Evolutionary conservation across 192 early-diverging fungal genomes (phyloP), one percentile per base, ranked within the genome.

Genomic region (Cetraspora pellucida): DNA sequence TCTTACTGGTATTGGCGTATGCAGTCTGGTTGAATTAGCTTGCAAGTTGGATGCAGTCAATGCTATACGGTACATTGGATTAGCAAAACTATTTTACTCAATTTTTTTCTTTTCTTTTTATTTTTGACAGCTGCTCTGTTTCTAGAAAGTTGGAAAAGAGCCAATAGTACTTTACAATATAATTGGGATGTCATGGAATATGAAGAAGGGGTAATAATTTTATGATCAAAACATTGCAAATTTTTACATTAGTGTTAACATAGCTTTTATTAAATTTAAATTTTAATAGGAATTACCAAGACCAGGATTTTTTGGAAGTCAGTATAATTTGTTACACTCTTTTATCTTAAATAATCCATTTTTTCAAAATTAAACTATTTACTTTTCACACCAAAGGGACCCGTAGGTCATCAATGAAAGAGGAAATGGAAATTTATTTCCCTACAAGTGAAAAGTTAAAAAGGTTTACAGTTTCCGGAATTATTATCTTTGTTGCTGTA

Each of bases 91-190:
- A 37, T 37, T 37, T 37, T 37, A n/a, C 10, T 50, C 19, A 50
- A n/a, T 16, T 14, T 66, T 54, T 50, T 71, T 28, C 11, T 49
- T 45, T 44, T 30, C 52, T 71, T 25, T 49, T 19, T 47, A 27
- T 64, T 83, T 45, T 46, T 76, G 17, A 28, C 30, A 75, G 79
- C 82, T 4, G 74, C 86, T 2, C 58, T 88, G 17, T 90, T 84
- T 81, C 71, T 93, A 50, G 87, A 90, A 63, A 89, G 77, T 64
- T 91, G 91, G 91, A 88, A 87, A 64, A 81, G 90, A 11, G 77
- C 83, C 76, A 86, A 84, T 46, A 77, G 71, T 66, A 55, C 71
- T n/a, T 55, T 91, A 59, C 78, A 79, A 1, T 87, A 81, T 50
- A 66, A 81, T 16, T 92, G 91, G 91, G 86, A 90, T 67, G 79